These are phyloP conservation scores for Ceratocystis papillata DNA, from an alignment of 2,329 filamentous ascomycete species.

Conservation along the genomic window DNA sequence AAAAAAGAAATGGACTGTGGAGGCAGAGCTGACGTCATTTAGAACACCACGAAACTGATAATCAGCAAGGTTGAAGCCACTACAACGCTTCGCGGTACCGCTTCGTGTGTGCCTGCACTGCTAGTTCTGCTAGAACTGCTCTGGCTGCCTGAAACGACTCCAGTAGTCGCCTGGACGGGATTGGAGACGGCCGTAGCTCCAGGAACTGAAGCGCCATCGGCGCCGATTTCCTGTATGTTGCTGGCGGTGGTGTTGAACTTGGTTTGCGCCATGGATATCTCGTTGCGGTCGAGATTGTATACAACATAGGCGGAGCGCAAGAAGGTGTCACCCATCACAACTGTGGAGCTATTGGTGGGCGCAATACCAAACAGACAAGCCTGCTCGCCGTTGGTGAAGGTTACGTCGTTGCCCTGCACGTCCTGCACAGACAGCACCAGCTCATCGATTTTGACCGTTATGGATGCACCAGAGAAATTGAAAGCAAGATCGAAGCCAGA, in stretches of 20 bases:
- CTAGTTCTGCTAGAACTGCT: neutral
- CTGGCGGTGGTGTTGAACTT: slow-evolving; percentile 43
- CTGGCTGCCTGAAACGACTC: slow-evolving; percentile 28
- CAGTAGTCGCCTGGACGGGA: slow-evolving; percentile 41
- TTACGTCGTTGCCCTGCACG: slow-evolving; percentile 38
- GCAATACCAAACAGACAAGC: slow-evolving; percentile 60
- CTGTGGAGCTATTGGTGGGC: slow-evolving; percentile 44
- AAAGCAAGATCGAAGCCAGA: slow-evolving; percentile 37
- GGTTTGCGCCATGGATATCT: slow-evolving; percentile 60
- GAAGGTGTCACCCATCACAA: slow-evolving; percentile 63
- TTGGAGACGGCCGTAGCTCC: slow-evolving; percentile 42
- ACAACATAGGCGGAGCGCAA: slow-evolving; percentile 65
- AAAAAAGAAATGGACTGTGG: neutral
- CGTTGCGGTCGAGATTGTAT: slow-evolving; percentile 60
- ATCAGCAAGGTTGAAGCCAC: neutral
- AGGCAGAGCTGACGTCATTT: neutral
- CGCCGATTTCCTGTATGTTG: slow-evolving; percentile 46
- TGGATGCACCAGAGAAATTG: slow-evolving; percentile 42
- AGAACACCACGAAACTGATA: too few relatives aligned
- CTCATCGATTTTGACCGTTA: slow-evolving; percentile 48
- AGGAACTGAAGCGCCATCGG: slow-evolving; percentile 41
- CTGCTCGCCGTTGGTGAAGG: slow-evolving; percentile 42
- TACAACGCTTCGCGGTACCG: neutral
- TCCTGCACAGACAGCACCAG: slow-evolving; percentile 46
- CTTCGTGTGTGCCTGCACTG: neutral